phyloP scores from a whole-genome alignment of 2,329 filamentous ascomycete species.

The Alternaria incomplexa region DNA sequence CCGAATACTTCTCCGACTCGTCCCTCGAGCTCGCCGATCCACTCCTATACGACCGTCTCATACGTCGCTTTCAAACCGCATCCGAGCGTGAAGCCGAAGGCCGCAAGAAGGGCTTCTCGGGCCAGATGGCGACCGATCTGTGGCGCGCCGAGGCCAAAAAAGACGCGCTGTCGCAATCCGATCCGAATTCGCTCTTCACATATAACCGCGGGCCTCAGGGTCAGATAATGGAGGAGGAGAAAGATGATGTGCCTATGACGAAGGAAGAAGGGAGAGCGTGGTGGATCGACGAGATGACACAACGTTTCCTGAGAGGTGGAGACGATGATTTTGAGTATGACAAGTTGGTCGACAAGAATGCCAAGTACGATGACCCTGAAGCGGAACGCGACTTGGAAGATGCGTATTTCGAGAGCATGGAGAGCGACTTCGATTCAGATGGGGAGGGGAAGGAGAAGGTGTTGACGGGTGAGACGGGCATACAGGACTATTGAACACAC shows the following conservation, averaged over 20 bases:
- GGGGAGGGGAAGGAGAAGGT: slow-evolving; percentile 48
- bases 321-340: slow-evolving; percentile 82
- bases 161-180: slow-evolving; percentile 63
- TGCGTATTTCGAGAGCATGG: slow-evolving; percentile 80
- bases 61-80: slow-evolving; percentile 76
- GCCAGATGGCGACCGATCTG: slow-evolving; percentile 78
- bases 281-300: slow-evolving; percentile 75
- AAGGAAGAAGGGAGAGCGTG: slow-evolving; percentile 71
- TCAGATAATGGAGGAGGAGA: slow-evolving; percentile 64
- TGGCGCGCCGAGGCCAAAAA: slow-evolving; percentile 78
- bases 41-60: slow-evolving; percentile 78
- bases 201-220: slow-evolving; percentile 60
- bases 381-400: slow-evolving; percentile 71
- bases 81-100: slow-evolving; percentile 77
- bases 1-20: slow-evolving; percentile 70
- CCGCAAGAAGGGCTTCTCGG: slow-evolving; percentile 76
- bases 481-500: slow-evolving; percentile 53
- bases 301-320: slow-evolving; percentile 75
- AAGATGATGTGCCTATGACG: slow-evolving; percentile 61
- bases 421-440: slow-evolving; percentile 68
- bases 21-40: slow-evolving; percentile 73
- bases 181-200: slow-evolving; percentile 57
- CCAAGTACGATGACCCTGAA: slow-evolving; percentile 72
- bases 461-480: slow-evolving; percentile 54
- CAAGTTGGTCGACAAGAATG: slow-evolving; percentile 68